A percentile compares a stretch with the other conserved stretches of the same genome.
Evolutionary conservation across 1,284 basidiomycete genomes (phyloP).

Genomic region (Fomitopsis palustris): DNA sequence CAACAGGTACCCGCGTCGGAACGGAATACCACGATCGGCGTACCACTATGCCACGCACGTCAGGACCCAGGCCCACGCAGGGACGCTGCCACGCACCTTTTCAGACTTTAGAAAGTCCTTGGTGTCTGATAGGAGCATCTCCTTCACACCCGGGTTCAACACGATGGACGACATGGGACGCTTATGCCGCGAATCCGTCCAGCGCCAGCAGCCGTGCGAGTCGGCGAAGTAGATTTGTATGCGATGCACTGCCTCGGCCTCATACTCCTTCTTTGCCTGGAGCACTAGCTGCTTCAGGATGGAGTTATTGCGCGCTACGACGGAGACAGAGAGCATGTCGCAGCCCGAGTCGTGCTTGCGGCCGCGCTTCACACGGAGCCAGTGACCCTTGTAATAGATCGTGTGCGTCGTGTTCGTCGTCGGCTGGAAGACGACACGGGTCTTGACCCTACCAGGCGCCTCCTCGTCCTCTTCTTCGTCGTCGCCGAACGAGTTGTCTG

Average conservation of each 20-base stretch:
- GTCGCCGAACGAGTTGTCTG: constrained; percentile 60
- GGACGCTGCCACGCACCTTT: constrained; percentile 44
- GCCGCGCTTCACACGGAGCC: constrained; percentile 68
- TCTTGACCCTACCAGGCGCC: constrained; percentile 62
- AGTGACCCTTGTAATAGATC: constrained; percentile 78
- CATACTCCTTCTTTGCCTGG: constrained; percentile 84
- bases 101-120: constrained; percentile 78
- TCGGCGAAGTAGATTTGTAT: constrained; percentile 85
- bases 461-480: constrained; percentile 55
- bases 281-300: constrained; percentile 82
- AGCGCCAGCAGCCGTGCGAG: constrained; percentile 81
- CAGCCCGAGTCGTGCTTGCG: constrained; percentile 63
- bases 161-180: constrained; percentile 78
- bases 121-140: constrained; percentile 78
- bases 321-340: constrained; percentile 74
- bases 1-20: constrained; percentile 80
- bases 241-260: constrained; percentile 76
- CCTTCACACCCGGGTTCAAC: constrained; percentile 78
- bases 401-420: constrained; percentile 81
- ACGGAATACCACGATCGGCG: constrained; percentile 63
- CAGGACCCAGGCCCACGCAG: constrained; percentile 7
- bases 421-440: constrained; percentile 79
- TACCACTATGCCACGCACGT: constrained; percentile 37
- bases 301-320: constrained; percentile 74
- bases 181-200: constrained; percentile 80